phyloP scores from a whole-genome alignment of 768 basidiomycete genomes.

The Gautieria morchelliformis region DNA sequence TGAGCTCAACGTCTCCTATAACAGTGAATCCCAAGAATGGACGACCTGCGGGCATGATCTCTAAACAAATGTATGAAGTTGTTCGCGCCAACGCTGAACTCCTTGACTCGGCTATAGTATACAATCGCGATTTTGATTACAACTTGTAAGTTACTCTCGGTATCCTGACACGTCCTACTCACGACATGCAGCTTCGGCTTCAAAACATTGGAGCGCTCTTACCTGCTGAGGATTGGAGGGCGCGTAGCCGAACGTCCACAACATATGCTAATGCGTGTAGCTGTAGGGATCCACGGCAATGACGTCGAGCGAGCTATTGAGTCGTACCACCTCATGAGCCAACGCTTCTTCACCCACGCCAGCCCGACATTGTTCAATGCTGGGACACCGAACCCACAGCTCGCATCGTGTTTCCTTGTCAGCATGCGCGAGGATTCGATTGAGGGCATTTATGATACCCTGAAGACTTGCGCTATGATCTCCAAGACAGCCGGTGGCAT shows the following conservation, averaged over 20 bases:
- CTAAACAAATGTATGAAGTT: conserved; percentile 72
- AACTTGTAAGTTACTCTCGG: conserved; percentile 56
- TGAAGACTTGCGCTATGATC: conserved; percentile 98
- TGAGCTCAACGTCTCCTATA: neutral
- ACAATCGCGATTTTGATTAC: conserved; percentile 96
- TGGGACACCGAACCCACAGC: conserved; percentile 90
- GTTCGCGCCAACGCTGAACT: conserved; percentile 72
- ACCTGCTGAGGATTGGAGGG: conserved; percentile 88
- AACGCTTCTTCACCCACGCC: conserved; percentile 97
- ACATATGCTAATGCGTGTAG: conserved; percentile 99
- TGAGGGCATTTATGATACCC: conserved; percentile 97
- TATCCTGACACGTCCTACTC: neutral
- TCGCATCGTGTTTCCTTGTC: conserved; percentile 95
- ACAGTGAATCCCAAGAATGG: conserved; percentile 94
- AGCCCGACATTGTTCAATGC: conserved; percentile 98
- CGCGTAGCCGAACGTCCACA: conserved; percentile 96
- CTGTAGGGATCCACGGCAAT: conserved; percentile 88
- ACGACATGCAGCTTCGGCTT: conserved; percentile 74
- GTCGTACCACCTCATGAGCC: conserved; percentile 94
- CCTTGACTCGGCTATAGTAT: conserved; percentile 92
- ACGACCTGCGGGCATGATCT: conserved; percentile 81
- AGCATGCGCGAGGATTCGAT: conserved; percentile 99
- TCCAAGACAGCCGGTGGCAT: conserved; percentile 99
- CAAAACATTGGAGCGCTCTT: conserved; percentile 98
- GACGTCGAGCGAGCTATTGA: conserved; percentile 85